Percentiles rank a stretch among this genome's conserved stretches.
These are phyloP conservation scores for Allomyces javanicus DNA, from an alignment of 192 early-diverging fungal genomes.

Conservation along the genomic window DNA sequence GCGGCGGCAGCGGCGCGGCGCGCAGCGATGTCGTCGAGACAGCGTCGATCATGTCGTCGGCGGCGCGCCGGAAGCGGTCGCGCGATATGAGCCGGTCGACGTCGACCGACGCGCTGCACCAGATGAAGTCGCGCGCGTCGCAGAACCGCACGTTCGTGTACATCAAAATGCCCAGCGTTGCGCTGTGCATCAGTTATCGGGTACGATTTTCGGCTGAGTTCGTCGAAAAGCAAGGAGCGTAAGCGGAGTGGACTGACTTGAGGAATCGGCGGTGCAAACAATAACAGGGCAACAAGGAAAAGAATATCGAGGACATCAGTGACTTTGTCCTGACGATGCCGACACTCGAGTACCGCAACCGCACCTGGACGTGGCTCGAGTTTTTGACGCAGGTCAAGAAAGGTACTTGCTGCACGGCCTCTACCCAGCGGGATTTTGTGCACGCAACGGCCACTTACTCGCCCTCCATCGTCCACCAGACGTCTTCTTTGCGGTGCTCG, in stretches of 20 bases:
- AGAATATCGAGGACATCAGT: slow-evolving; percentile 53
- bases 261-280: background rate
- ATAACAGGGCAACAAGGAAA: slow-evolving; percentile 48
- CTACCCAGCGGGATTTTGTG: too few species aligned
- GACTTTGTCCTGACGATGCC: slow-evolving; percentile 53
- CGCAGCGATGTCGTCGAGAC: too few species aligned
- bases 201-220: too few species aligned
- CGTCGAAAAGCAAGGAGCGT: too few species aligned
- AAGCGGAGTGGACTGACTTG: background rate
- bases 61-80: slow-evolving; percentile 5
- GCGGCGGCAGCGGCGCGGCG: slow-evolving; percentile 5
- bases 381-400: slow-evolving; percentile 43
- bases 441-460: too few species aligned
- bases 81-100: background rate
- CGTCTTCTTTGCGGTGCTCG: background rate
- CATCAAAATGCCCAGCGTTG: slow-evolving; percentile 67
- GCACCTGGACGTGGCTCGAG: slow-evolving; percentile 64
- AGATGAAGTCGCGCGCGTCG: slow-evolving; percentile 72
- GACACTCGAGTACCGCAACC: slow-evolving; percentile 58
- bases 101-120: slow-evolving; percentile 30
- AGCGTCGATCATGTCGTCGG: too few species aligned
- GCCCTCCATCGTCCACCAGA: background rate
- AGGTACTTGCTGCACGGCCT: slow-evolving; percentile 19
- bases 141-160: slow-evolving; percentile 76
- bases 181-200: slow-evolving; percentile 65